Base-by-base conservation (phyloP, 163 green algal species). In the Scenedesmus sp. region DNA sequence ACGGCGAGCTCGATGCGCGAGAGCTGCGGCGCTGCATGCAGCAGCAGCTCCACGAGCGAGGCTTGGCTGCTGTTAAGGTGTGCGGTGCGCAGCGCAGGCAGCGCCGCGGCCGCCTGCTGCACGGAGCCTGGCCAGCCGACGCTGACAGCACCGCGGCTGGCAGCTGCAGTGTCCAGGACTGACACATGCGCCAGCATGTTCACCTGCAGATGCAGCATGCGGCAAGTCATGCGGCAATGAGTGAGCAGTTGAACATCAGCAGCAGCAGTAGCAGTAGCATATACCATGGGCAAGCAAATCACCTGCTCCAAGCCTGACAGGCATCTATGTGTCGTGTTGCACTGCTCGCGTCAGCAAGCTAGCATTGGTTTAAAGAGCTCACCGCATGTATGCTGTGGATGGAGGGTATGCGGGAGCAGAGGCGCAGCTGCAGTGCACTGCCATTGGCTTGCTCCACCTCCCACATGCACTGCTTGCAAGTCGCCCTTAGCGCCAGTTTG, bases 1-100 rank as follows among this genome's bases (percentile, higher is more conserved):
- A 84, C n/a, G 18, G 60, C 56, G 46, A 90, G 85, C 46, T 90
- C n/a, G 2, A 90, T 7, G 6, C 52, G 70, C 1, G 16, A 26
- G 60, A 90, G 85, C 66, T 82, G 66, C 18, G 64, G 85, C 23
- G 85, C 85, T 83, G 85, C 64, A 52, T 67, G 18, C 55, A 90
- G 52, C 85, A 90, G 66, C 15, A 90, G 34, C 26, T 90, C 66
- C 3, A 82, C 64, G 46, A 90, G 59, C 12, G 85, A 90, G 15
- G 85, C 85, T 20, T 90, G 85, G 12, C 62, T 83, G 64, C 64
- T 90, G 66, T 90, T 82, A 3, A 90, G 13, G 7, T 55, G 26
- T 23, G 85, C 85, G 1, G 59, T 56, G 10, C 46, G 16, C n/a
- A 90, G 34, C 1, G 15, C 4, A 52, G 64, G 85, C 85, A 90